Evolutionary conservation across 306 rosid genomes (phyloP), one percentile per base, ranked within the genome.

Genomic region (Trichosanthes cucumerina): DNA sequence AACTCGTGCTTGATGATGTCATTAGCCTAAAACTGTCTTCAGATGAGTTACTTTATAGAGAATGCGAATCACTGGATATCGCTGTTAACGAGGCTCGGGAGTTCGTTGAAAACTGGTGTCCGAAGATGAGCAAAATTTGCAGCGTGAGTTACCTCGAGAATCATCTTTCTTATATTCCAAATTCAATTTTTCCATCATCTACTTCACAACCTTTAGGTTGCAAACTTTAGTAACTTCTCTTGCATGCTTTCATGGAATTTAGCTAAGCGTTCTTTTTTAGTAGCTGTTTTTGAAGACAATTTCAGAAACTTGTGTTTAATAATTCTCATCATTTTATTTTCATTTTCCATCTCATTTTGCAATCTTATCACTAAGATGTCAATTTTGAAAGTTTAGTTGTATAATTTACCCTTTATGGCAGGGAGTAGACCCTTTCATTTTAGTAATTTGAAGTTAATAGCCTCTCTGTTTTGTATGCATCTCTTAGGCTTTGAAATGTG

Each of bases 1-100:
- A 95, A 83, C 88, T 93, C 12, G 86, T 95, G 65, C 93, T 95
- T 44, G 92, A 95, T 77, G 93, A 89, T 77, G 87, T 86, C 69
- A 82, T 84, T 46, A 91, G 88, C 81, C 82, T 44, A 82, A 85
- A 85, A 83, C 81, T 88, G 33, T 79, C 77, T 75, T 83, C 87
- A 15, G 90, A 87, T 84, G 93, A 88, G 24, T 78, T 82, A 68
- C 75, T 89, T 66, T 78, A 65, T 76, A 82, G 81, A 83, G 93
- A 88, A 83, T 92, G 95, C 80, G 98, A 91, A 79, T 88, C 85
- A 76, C 80, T 95, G 86, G 97, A 95, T 76, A 57, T 64, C 57
- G 80, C 57, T 71, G 91, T 92, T 75, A 88, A 95, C 68, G 89
- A 87, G 82, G 91, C 93, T 24, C 87, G 89, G 80, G 98, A 95